Base-by-base conservation (phyloP, 2,329 filamentous ascomycete species). In the Eurotiales sp. region DNA sequence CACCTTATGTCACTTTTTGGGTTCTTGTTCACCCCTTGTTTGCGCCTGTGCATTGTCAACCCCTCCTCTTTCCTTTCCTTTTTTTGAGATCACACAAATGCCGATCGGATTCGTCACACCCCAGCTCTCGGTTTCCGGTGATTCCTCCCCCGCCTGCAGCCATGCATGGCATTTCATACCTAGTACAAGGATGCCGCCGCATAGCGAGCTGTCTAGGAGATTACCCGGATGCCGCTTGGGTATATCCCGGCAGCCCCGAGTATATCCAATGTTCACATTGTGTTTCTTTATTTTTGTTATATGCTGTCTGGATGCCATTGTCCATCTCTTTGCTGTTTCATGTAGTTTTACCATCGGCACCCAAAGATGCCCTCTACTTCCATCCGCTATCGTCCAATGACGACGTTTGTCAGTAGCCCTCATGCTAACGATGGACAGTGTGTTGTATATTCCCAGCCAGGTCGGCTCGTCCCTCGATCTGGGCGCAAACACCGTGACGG, bases 361-460 rank as follows among this genome's bases (percentile, higher is more conserved):
- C 19, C 10, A 39, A 40, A 29, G 32, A 49, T 53, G 51, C 32
- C 37, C 14, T 39, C 23, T 23, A 30, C 3, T 14, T 8, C 51
- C 34, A 30, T 48, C 23, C 40, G 41, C 51, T 53, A 49, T 29
- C 51, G 51, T 41, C 46, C 46, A 19, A 49, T 49, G 51, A 53
- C 32, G 27, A 53, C 40, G 3, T 49, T 19, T 49, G 32, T 40
- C n/a, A 11, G 29, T 22, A 27, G 36, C 15, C 15, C 12, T 21
- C 46, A 32, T 49, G 41, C 46, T 48, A 40, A 53, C 41, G 17
- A 45, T 30, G 37, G 29, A 29, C 19, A n/a, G 25, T 22, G n/a
- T 7, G 41, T 42, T 25, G 14, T 23, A 25, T 42, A 21, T 11
- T 47, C 48, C 29, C 45, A 46, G 36, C 40, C 44, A 41, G 37